Evolutionary conservation across 2,329 filamentous ascomycete genomes (phyloP), one percentile per base, ranked within the genome.

Genomic region (Colletotrichum sublineola): DNA sequence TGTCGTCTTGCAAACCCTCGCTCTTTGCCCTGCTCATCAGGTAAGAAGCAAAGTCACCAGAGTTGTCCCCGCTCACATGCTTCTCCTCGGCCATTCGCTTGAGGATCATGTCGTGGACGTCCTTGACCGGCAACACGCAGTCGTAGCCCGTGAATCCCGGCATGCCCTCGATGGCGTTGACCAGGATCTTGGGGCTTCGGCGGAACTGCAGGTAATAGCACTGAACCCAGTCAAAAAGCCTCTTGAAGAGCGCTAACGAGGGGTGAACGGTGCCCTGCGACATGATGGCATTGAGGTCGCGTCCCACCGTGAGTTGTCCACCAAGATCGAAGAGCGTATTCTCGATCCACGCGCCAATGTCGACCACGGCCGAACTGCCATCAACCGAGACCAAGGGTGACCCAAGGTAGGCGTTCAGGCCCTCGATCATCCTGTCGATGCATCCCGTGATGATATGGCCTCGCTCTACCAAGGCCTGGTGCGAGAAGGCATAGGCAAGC

Each of bases 181-280:
- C 44, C 44, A 46, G 44, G 20, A 46, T 11, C 18, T n/a, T n/a
- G 20, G 44, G 44, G 44, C 44, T n/a, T 4, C 44, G 44, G 18
- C 44, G 44, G 44, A 46, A 46, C 44, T 46, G 44, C 44, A 46
- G 44, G 44, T 46, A 46, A n/a, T 46, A 46, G 44, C 44, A 46
- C 44, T 46, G 44, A 8, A 46, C 44, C 44, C 44, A 46, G 44
- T 46, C 44, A 6, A 46, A 46, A 4, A 46, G 44, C 5, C 44
- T n/a, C 44, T 46, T 46, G 44, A 46, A 46, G 18, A n/a, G 20
- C 44, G 44, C 44, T 20, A 46, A 5, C 44, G 44, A 46, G 44
- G 44, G 44, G 7, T 46, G 7, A 4, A 46, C 44, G 44, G 44
- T 46, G 44, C 20, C 20, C 44, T 46, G 44, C 8, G 44, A 46